Conservation (phyloP, 1,284 basidiomycete genomes). For the Leucoagaricus sp. region DNA sequence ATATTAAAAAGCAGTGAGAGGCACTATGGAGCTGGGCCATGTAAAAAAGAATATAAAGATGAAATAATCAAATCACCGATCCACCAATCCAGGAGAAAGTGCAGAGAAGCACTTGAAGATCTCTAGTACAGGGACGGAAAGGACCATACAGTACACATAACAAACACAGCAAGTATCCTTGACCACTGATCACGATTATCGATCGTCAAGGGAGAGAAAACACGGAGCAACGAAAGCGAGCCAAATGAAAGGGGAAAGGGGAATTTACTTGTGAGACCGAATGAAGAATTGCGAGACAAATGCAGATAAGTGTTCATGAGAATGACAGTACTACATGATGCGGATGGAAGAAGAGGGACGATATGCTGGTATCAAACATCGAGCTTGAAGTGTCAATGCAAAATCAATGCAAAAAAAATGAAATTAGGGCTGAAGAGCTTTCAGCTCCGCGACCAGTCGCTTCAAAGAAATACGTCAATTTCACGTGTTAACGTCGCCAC, state of each 20-base stretch:
- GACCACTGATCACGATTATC: neutral
- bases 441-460: constrained; percentile 41
- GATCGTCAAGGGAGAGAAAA: neutral
- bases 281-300: constrained; percentile 7
- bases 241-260: neutral
- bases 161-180: constrained; percentile 11
- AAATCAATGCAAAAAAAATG: neutral
- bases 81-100: neutral
- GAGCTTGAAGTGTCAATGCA: neutral
- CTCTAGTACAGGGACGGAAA: constrained; percentile 7
- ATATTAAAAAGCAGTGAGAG: neutral
- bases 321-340: constrained; percentile 16
- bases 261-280: constrained; percentile 2
- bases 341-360: neutral
- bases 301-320: constrained; percentile 14
- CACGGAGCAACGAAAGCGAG: constrained; percentile 14
- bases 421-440: constrained; percentile 26
- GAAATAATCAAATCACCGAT: neutral
- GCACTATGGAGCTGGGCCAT: neutral
- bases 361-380: neutral
- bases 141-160: constrained; percentile 5
- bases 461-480: constrained; percentile 17
- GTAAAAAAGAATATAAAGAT: neutral
- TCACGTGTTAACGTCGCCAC: neutral
- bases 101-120: neutral